Conservation (phyloP, 768 basidiomycete species). For the Leccinum variicolor region DNA sequence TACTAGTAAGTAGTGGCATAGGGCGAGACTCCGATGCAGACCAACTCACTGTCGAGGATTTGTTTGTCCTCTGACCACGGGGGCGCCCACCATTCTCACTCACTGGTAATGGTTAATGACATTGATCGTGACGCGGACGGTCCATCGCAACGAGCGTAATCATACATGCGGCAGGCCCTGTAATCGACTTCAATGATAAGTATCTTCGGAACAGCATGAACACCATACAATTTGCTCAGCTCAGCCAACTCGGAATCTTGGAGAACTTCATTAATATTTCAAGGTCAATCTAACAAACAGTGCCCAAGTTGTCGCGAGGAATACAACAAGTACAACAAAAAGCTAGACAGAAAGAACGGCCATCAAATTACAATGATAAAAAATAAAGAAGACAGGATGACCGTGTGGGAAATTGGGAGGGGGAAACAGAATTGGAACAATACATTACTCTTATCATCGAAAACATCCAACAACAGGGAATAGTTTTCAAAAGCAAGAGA, state of each 20-base stretch:
- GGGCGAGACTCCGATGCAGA: background rate
- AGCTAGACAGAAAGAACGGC: constrained; percentile 5
- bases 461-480: constrained; percentile 9
- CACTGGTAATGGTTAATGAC: no score
- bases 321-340: constrained; percentile 4
- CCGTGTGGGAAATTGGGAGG: background rate
- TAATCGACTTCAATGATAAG: no score
- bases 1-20: no score
- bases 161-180: no score
- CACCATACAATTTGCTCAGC: no score
- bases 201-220: no score
- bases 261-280: background rate
- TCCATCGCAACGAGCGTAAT: no score
- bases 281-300: background rate
- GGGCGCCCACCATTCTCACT: no score
- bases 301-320: background rate
- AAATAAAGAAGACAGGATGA: constrained; percentile 2
- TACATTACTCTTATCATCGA: constrained; percentile 1
- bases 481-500: constrained; percentile 5
- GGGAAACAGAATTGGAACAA: background rate
- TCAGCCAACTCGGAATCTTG: background rate
- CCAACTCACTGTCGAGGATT: no score
- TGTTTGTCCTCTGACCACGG: no score
- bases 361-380: background rate
- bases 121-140: no score